Evolutionary conservation across 768 basidiomycete species (phyloP).

Genomic region (Myochromella boudieri): DNA sequence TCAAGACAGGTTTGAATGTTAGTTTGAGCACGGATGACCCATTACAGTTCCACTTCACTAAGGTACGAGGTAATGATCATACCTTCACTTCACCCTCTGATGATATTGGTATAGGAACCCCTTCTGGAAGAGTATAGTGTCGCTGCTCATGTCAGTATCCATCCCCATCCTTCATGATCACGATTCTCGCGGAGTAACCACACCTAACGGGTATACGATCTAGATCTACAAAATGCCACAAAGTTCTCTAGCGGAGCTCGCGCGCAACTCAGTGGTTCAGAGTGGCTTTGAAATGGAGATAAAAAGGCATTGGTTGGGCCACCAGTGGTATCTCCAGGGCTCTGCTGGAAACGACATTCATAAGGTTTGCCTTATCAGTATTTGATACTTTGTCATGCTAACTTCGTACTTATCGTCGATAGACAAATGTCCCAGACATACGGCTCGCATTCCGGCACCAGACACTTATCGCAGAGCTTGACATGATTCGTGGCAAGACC

Average conservation of each 20-base stretch:
- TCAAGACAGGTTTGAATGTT: constrained; percentile 93
- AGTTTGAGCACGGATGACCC: constrained; percentile 96
- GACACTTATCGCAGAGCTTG: constrained; percentile 84
- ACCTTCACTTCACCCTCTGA: background rate
- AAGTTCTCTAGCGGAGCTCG: constrained; percentile 91
- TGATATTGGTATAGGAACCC: constrained; percentile 63
- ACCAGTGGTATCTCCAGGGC: constrained; percentile 91
- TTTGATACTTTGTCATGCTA: background rate
- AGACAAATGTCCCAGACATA: constrained; percentile 98
- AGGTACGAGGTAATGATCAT: constrained; percentile 42
- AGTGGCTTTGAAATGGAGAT: constrained; percentile 99
- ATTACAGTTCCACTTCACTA: constrained; percentile 97
- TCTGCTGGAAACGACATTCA: constrained; percentile 94
- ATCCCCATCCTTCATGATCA: background rate
- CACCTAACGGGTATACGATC: background rate
- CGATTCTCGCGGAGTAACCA: background rate
- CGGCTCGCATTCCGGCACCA: constrained; percentile 89
- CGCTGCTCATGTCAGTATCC: constrained; percentile 79
- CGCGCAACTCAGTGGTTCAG: constrained; percentile 96
- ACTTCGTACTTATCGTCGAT: constrained; percentile 3
- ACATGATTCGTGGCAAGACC: constrained; percentile 51
- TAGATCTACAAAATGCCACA: constrained; percentile 97
- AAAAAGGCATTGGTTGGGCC: constrained; percentile 94
- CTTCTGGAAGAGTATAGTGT: constrained; percentile 96
- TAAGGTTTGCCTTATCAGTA: constrained; percentile 66